phyloP scores from a whole-genome alignment of 257 asterid species.

The Schizonepeta tenuifolia region DNA sequence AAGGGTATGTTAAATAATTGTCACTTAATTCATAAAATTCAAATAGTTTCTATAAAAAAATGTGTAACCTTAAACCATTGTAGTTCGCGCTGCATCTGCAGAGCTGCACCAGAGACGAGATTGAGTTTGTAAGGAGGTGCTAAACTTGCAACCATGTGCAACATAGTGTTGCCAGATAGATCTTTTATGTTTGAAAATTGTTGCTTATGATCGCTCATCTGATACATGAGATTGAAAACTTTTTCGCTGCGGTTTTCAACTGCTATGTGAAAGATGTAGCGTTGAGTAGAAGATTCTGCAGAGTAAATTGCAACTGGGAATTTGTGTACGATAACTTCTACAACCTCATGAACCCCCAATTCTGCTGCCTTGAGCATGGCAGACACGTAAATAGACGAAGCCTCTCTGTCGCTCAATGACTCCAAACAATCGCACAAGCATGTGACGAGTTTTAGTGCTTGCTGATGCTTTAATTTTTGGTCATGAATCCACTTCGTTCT shows the following conservation, averaged over 20 bases:
- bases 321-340: constrained; percentile 21
- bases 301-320: constrained; percentile 21
- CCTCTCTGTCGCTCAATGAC: not conserved
- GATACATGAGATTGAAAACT: constrained; percentile 24
- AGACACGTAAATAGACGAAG: not conserved
- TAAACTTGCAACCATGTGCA: constrained; percentile 26
- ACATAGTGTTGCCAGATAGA: not conserved
- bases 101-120: constrained; percentile 29
- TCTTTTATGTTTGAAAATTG: not conserved
- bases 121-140: constrained; percentile 36
- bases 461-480: not conserved
- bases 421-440: constrained; percentile 22
- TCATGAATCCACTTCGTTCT: not conserved
- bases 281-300: not conserved
- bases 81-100: constrained; percentile 39
- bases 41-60: no score
- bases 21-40: no score
- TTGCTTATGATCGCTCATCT: constrained; percentile 1
- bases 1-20: no score
- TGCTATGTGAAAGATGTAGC: constrained; percentile 29
- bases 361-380: constrained; percentile 26
- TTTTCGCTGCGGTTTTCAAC: constrained; percentile 16
- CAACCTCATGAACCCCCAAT: constrained; percentile 33
- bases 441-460: constrained; percentile 23
- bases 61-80: constrained; percentile 36